Percentiles rank a stretch among this genome's conserved stretches.
phyloP scores from a whole-genome alignment of 768 basidiomycete species.

The Lyophyllum semitale region DNA sequence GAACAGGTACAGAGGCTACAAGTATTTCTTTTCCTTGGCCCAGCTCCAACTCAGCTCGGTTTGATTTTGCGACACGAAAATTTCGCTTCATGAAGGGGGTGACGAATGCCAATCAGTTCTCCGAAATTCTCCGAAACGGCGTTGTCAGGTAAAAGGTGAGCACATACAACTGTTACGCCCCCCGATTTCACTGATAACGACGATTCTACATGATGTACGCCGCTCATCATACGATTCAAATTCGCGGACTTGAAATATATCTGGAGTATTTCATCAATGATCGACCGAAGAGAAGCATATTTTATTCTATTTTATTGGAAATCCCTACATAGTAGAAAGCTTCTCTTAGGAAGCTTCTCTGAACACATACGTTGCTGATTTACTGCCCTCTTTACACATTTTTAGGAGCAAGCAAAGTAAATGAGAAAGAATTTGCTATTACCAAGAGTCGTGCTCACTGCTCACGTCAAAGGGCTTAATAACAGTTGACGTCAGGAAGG shows the following conservation, averaged over 20 bases:
- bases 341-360: too few relatives aligned
- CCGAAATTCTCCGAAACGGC: too few relatives aligned
- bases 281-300: too few relatives aligned
- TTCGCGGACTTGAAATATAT: constrained; percentile 21
- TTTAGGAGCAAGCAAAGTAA: too few relatives aligned
- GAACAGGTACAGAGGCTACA: neutral
- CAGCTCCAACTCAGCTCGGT: neutral
- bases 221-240: neutral
- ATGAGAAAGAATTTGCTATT: too few relatives aligned
- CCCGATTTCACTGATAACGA: constrained; percentile 12
- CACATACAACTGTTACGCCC: too few relatives aligned
- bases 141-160: neutral
- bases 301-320: too few relatives aligned
- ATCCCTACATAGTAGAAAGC: too few relatives aligned
- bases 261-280: constrained; percentile 11
- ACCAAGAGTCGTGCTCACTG: neutral
- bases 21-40: neutral
- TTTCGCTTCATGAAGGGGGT: neutral
- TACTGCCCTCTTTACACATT: too few relatives aligned
- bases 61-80: neutral
- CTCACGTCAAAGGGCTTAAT: neutral
- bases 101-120: neutral
- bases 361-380: too few relatives aligned
- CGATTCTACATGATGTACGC: neutral
- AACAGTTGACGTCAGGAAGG: neutral